A percentile compares a stretch with the other conserved stretches of the same genome.
phyloP scores from a whole-genome alignment of 768 basidiomycete species.

The Scleroderma citrinum region DNA sequence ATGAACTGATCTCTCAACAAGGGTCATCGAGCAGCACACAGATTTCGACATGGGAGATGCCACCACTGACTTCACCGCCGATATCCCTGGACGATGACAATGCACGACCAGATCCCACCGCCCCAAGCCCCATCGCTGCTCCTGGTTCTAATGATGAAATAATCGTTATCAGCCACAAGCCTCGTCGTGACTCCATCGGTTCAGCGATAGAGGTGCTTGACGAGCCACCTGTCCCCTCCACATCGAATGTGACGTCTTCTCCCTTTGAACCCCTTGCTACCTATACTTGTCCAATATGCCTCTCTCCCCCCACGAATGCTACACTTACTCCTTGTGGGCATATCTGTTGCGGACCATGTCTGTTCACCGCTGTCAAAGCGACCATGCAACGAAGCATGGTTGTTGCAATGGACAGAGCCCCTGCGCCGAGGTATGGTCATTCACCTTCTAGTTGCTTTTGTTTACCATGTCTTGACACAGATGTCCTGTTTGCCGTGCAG shows the following conservation, averaged over 20 bases:
- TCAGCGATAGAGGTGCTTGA: background rate
- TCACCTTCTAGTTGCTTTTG: background rate
- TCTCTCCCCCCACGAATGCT: constrained; percentile 67
- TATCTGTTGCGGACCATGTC: constrained; percentile 69
- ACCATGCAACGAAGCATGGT: constrained; percentile 45
- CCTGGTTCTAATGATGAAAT: no score
- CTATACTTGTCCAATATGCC: constrained; percentile 80
- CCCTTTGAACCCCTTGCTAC: constrained; percentile 37
- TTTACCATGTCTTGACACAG: constrained; percentile 21
- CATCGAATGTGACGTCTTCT: constrained; percentile 1
- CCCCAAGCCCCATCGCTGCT: no score
- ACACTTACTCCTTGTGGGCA: constrained; percentile 80
- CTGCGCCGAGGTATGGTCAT: constrained; percentile 33
- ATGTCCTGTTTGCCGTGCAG: constrained; percentile 68
- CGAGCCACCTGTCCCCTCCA: background rate
- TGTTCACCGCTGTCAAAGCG: constrained; percentile 67
- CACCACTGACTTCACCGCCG: constrained; percentile 4
- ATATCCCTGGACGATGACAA: background rate
- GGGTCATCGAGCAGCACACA: background rate
- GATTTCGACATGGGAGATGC: constrained; percentile 20
- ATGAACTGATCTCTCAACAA: background rate
- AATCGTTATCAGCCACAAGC: no score
- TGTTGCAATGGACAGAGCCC: constrained; percentile 26
- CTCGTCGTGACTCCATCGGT: no score
- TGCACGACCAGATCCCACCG: no score